phyloP scores from a whole-genome alignment of 805 yeast species.

The Wickerhamiella azyma region DNA sequence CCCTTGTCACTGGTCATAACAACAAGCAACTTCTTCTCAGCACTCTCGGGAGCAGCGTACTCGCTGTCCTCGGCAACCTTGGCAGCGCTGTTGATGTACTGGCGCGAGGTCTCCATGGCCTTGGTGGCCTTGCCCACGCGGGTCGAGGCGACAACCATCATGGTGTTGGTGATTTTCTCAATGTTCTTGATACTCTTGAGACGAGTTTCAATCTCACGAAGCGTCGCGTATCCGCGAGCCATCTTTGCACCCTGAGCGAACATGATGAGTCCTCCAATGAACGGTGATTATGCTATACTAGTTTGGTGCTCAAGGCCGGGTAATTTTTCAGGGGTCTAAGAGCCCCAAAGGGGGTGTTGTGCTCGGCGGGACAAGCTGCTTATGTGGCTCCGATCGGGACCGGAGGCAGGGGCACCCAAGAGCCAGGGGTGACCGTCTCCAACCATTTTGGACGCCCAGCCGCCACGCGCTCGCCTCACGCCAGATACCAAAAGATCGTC shows the following conservation, averaged over 20 bases:
- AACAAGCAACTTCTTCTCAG: constrained; percentile 60
- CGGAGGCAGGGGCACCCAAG: no score
- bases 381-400: no score
- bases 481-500: no score
- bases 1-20: constrained; percentile 96
- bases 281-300: constrained; percentile 6
- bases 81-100: constrained; percentile 63
- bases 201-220: constrained; percentile 97
- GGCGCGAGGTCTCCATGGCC: constrained; percentile 81
- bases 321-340: background rate
- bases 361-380: no score
- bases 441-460: no score
- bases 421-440: no score
- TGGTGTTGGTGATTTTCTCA: constrained; percentile 98
- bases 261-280: constrained; percentile 9
- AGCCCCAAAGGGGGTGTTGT: no score
- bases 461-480: no score
- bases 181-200: constrained; percentile 96
- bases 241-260: constrained; percentile 9
- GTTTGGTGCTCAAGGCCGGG: constrained; percentile 1
- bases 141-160: constrained; percentile 98
- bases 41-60: constrained; percentile 41
- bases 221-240: constrained; percentile 68
- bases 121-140: constrained; percentile 90
- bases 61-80: constrained; percentile 74